Evolutionary conservation across 768 basidiomycete genomes (phyloP).

Genomic region (Phanerochaete carnosa): DNA sequence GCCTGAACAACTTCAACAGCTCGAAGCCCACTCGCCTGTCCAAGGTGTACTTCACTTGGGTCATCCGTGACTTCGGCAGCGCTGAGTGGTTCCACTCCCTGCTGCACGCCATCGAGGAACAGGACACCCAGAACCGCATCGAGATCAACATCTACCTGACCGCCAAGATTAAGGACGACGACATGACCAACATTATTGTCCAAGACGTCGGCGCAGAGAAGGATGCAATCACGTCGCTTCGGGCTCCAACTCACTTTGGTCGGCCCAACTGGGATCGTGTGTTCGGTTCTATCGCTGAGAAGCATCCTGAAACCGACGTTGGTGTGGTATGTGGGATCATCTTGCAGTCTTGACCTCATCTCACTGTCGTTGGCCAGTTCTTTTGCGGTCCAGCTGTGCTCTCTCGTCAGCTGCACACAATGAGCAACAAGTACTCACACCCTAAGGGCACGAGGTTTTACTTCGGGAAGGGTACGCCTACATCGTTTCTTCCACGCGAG

Average conservation of each 20-base stretch:
- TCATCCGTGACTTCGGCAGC: constrained; percentile 87
- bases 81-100: constrained; percentile 96
- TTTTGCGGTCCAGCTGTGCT: constrained; percentile 84
- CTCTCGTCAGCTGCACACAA: constrained; percentile 67
- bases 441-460: constrained; percentile 81
- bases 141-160: constrained; percentile 96
- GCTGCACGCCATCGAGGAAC: constrained; percentile 89
- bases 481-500: not conserved
- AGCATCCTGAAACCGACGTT: constrained; percentile 85
- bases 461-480: constrained; percentile 76
- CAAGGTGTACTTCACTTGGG: constrained; percentile 95
- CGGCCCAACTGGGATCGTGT: constrained; percentile 83
- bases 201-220: constrained; percentile 92
- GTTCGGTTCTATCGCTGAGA: constrained; percentile 69
- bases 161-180: constrained; percentile 86
- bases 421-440: constrained; percentile 83
- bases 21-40: constrained; percentile 78
- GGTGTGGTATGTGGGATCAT: constrained; percentile 61
- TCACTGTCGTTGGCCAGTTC: constrained; percentile 38
- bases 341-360: not conserved
- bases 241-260: constrained; percentile 92
- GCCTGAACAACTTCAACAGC: constrained; percentile 83
- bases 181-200: constrained; percentile 90
- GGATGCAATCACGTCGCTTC: constrained; percentile 85
- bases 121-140: constrained; percentile 80